Conservation (phyloP, 306 rosid genomes). For the Prosopis cineraria region DNA sequence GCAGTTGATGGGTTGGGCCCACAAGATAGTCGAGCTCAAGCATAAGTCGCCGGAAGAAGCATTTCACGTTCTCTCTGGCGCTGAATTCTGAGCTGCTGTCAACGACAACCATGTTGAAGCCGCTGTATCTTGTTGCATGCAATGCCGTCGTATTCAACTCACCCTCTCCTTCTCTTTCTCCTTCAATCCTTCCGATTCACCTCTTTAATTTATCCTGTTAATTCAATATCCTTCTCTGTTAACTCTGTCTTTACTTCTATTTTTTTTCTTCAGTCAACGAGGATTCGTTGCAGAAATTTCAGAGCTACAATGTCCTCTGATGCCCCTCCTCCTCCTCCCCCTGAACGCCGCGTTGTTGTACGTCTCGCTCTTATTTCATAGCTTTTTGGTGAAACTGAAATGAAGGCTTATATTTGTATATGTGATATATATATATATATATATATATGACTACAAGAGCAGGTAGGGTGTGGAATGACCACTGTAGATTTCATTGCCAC, state of each 20-base stretch:
- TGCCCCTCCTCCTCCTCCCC: conserved; percentile 34
- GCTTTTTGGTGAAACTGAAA: not conserved
- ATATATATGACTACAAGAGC: not conserved
- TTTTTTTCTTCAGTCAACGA: conserved; percentile 1
- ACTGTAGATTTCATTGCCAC: conserved; percentile 51
- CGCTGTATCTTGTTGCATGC: not conserved
- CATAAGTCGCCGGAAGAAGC: not conserved
- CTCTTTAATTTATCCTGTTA: not conserved
- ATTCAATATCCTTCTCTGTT: not conserved
- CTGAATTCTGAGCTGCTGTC: not conserved
- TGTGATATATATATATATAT: too few species aligned
- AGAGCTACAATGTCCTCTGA: conserved; percentile 15
- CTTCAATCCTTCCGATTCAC: not conserved
- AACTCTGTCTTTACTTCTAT: too few species aligned
- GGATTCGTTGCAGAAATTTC: conserved; percentile 17
- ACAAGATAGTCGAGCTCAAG: not conserved
- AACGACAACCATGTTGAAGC: conserved; percentile 4
- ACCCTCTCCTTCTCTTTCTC: not conserved
- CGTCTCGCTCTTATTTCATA: not conserved
- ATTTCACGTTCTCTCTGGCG: not conserved
- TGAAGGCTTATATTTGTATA: not conserved
- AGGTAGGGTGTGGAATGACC: conserved; percentile 48
- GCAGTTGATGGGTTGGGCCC: not conserved
- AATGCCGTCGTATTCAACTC: not conserved
- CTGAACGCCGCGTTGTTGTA: conserved; percentile 40